Evolutionary conservation across 2,329 filamentous ascomycete species (phyloP).

Genomic region (Davidsoniella australis): DNA sequence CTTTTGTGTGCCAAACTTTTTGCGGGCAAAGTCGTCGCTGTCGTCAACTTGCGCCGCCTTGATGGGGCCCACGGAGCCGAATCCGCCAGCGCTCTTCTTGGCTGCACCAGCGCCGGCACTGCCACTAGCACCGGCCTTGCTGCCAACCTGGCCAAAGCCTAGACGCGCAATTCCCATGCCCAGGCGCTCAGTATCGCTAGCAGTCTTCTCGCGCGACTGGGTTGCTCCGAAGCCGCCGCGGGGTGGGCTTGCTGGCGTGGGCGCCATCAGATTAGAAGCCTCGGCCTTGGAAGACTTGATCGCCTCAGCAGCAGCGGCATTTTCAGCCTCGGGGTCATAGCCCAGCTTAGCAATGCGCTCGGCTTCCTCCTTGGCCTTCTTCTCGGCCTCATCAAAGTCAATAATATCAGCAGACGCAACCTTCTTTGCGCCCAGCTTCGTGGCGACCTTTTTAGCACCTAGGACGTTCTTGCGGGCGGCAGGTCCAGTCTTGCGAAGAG

Average conservation of each 20-base stretch:
- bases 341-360: constrained; percentile 90
- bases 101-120: constrained; percentile 36
- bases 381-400: constrained; percentile 94
- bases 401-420: constrained; percentile 54
- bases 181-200: constrained; percentile 69
- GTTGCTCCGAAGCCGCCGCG: constrained; percentile 46
- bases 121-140: constrained; percentile 31
- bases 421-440: constrained; percentile 88
- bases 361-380: constrained; percentile 91
- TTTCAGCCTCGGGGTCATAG: constrained; percentile 84
- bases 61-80: constrained; percentile 66
- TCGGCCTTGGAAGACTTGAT: constrained; percentile 30
- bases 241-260: constrained; percentile 56
- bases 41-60: constrained; percentile 50
- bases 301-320: constrained; percentile 44
- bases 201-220: constrained; percentile 40
- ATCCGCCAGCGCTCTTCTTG: constrained; percentile 66
- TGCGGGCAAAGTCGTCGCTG: constrained; percentile 63
- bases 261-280: constrained; percentile 47
- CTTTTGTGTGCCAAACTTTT: constrained; percentile 85
- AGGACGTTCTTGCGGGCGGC: constrained; percentile 76
- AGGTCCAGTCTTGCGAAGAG: constrained; percentile 57
- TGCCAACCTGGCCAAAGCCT: constrained; percentile 69
- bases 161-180: constrained; percentile 77
- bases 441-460: constrained; percentile 61